phyloP scores from a whole-genome alignment of 1,139 yeast species.

The Yamadazyma pseudoaaseri region DNA sequence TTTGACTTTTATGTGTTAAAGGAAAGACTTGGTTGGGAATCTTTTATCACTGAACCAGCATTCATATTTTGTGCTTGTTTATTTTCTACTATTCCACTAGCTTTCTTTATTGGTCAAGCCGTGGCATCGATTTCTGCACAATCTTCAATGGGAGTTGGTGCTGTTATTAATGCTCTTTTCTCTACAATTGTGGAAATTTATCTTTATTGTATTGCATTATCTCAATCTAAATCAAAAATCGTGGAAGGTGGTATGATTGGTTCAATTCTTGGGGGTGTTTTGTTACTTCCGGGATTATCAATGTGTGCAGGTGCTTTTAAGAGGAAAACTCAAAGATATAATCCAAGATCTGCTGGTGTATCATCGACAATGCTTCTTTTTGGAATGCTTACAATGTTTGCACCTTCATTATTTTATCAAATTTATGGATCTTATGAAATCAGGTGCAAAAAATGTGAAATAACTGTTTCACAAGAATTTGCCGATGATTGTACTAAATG shows the following conservation, averaged over 20 bases:
- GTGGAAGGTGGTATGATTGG: slow-evolving; percentile 99
- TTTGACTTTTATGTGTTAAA: slow-evolving; percentile 69
- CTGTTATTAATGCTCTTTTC: slow-evolving; percentile 95
- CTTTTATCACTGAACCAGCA: slow-evolving; percentile 58
- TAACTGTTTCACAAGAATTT: slow-evolving; percentile 1
- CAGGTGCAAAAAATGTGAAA: slow-evolving; percentile 55
- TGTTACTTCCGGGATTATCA: slow-evolving; percentile 87
- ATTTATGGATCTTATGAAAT: slow-evolving; percentile 88
- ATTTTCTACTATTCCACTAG: slow-evolving; percentile 85
- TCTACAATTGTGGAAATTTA: slow-evolving; percentile 94
- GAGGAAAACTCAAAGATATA: slow-evolving; percentile 90
- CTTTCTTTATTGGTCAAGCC: slow-evolving; percentile 97
- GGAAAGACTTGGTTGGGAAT: slow-evolving; percentile 45
- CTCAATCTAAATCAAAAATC: slow-evolving; percentile 79
- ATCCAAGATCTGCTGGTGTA: slow-evolving; percentile 96
- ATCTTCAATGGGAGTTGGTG: slow-evolving; percentile 99
- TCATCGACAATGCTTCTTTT: slow-evolving; percentile 92
- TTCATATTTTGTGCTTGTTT: slow-evolving; percentile 73
- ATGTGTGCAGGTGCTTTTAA: slow-evolving; percentile 97
- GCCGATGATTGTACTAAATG: slow-evolving; percentile 64
- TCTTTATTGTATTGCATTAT: slow-evolving; percentile 86
- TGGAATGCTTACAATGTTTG: slow-evolving; percentile 89
- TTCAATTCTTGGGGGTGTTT: slow-evolving; percentile 87
- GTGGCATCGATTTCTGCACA: slow-evolving; percentile 98
- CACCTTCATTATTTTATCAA: slow-evolving; percentile 89